Evolutionary conservation across 192 early-diverging fungal species (phyloP), one percentile per base, ranked within the genome.

Genomic region (Gaertneriomyces sp.): DNA sequence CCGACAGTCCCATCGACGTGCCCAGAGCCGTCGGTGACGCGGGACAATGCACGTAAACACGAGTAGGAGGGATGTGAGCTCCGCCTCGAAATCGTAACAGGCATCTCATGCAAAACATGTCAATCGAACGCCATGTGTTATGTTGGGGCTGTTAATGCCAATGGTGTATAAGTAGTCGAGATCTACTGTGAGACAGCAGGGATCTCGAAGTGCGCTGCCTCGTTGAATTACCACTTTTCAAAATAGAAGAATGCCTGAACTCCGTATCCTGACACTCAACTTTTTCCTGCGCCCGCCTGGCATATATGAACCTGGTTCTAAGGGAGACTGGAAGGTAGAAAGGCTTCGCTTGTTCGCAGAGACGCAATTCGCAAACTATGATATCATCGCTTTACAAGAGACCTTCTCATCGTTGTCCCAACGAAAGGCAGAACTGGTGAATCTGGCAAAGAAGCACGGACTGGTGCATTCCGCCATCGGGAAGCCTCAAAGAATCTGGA

Each of bases 331-430:
- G 69, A 70, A 70, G 17, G 16, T 11, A 5, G 69, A 70, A 42
- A 51, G 69, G 16, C 8, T 64, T 16, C 42, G 11, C 12, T 61
- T 63, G 20, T 70, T 70, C 42, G 67, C 67, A 47, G n/a, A 42
- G 20, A 42, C 53, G 44, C 40, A 63, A 41, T 58, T 70, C 19
- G 14, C 52, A 51, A 77, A 85, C 43, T 93, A 87, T 74, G 90
- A 91, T 69, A 75, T 93, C 7, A 81, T 93, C 41, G 78, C 81
- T 40, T 74, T 93, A 60, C 90, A 93, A 66, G 91, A 93, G 62
- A 84, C 86, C 61, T 93, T 91, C 76, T 84, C 84, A 16, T 91
- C 85, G 69, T 85, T 81, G 6, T 79, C 79, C 33, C 59, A 76
- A 10, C 80, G 91, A 7, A 78, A 79, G 44, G 63, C 71, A 10